Evolutionary conservation across 768 basidiomycete species (phyloP).

Genomic region (Termitomyces titanicus): DNA sequence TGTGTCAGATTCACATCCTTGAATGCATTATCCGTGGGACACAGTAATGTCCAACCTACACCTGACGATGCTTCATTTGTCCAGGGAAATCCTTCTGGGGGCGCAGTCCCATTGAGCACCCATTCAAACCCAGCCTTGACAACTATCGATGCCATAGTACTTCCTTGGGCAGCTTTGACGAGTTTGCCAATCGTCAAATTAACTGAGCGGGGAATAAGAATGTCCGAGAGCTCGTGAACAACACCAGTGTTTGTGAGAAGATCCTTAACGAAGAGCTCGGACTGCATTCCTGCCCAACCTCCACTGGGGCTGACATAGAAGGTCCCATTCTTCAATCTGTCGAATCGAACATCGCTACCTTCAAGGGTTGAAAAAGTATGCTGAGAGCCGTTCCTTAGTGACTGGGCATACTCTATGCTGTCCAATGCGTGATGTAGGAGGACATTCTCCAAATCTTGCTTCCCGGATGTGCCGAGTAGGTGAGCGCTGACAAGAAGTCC

Average conservation of each 20-base stretch:
- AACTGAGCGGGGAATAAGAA: constrained; percentile 85
- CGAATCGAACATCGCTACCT: constrained; percentile 76
- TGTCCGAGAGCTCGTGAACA: constrained; percentile 82
- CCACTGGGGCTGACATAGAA: constrained; percentile 63
- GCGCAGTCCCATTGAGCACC: constrained; percentile 82
- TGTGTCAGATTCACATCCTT: constrained; percentile 78
- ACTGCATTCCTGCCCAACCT: constrained; percentile 72
- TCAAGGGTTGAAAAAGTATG: constrained; percentile 80
- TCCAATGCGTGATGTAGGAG: constrained; percentile 85
- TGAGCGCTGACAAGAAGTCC: constrained; percentile 84
- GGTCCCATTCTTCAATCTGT: constrained; percentile 49
- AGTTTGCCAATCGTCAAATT: constrained; percentile 88
- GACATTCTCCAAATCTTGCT: constrained; percentile 76
- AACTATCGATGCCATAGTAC: constrained; percentile 84
- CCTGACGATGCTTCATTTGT: constrained; percentile 43
- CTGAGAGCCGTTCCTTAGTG: constrained; percentile 59
- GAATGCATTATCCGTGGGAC: constrained; percentile 92
- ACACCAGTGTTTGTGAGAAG: constrained; percentile 86
- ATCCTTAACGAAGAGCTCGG: constrained; percentile 56
- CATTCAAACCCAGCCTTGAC: constrained; percentile 85
- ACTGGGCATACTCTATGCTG: constrained; percentile 67
- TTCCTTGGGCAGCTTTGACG: constrained; percentile 82
- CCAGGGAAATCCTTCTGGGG: constrained; percentile 70
- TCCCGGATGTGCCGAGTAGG: constrained; percentile 74
- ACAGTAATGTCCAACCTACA: constrained; percentile 82